Conservation (phyloP, 2,329 filamentous ascomycete species). For the Arthroderma sp. region DNA sequence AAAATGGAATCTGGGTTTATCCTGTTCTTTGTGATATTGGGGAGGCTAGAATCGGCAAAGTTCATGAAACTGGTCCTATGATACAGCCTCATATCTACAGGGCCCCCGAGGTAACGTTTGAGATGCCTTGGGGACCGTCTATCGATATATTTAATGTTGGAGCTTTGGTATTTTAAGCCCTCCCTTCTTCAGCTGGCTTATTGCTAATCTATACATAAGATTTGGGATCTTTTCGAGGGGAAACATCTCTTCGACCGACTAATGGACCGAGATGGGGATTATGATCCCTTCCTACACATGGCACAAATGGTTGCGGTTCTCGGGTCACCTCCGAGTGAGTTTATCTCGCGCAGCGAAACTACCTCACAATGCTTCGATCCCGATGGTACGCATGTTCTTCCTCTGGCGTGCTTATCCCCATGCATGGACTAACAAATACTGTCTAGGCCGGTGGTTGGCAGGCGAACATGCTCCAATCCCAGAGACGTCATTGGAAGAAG, state of each 20-base stretch:
- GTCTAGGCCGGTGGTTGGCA: not conserved
- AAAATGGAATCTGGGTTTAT: not conserved
- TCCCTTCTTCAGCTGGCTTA: not conserved
- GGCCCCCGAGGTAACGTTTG: constrained; percentile 18
- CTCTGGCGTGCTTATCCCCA: not conserved
- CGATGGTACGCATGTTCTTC: not conserved
- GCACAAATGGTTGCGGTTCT: constrained; percentile 33
- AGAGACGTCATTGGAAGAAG: not conserved
- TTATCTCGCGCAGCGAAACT: constrained; percentile 9
- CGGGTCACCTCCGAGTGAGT: constrained; percentile 26
- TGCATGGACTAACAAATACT: not conserved
- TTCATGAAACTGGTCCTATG: constrained; percentile 25
- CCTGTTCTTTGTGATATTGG: constrained; percentile 20
- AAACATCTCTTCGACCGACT: constrained; percentile 27
- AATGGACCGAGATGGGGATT: constrained; percentile 21
- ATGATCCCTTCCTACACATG: constrained; percentile 30
- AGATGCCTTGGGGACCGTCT: constrained; percentile 15
- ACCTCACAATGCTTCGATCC: not conserved
- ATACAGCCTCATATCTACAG: constrained; percentile 26
- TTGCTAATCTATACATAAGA: constrained; percentile 16
- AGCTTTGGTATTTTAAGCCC: constrained; percentile 11
- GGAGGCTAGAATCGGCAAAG: constrained; percentile 20
- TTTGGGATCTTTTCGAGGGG: constrained; percentile 36
- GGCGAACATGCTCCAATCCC: not conserved
- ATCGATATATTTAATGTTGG: constrained; percentile 21